phyloP scores from a whole-genome alignment of 108 stramenopile species.

The Cylindrotheca closterium region DNA sequence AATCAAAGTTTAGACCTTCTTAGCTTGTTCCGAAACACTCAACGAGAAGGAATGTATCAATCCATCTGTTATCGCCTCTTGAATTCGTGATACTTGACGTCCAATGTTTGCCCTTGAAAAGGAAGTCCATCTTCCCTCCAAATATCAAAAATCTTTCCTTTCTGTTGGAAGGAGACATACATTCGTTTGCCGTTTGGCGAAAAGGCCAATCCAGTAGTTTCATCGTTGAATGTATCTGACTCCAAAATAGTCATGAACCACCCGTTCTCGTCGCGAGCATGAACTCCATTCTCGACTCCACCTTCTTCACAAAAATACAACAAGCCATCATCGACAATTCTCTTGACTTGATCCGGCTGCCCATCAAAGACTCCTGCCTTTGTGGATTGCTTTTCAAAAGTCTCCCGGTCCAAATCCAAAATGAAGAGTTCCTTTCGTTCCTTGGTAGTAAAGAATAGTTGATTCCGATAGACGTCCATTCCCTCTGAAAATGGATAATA shows the following conservation, averaged over 20 bases:
- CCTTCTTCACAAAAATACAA: too few species aligned
- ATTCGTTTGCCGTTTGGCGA: slow-evolving; percentile 47
- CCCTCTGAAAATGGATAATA: slow-evolving; percentile 42
- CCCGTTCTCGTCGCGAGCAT: slow-evolving; percentile 30
- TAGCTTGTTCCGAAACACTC: too few species aligned
- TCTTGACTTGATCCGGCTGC: slow-evolving; percentile 36
- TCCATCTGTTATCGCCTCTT: too few species aligned
- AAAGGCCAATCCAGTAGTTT: slow-evolving; percentile 59
- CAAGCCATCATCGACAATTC: slow-evolving; percentile 6
- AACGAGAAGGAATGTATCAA: too few species aligned
- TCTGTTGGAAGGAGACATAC: slow-evolving; percentile 51
- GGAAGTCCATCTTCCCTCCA: slow-evolving; percentile 45
- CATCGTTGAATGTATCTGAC: slow-evolving; percentile 22
- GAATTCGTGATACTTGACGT: slow-evolving; percentile 39
- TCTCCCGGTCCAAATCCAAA: slow-evolving; percentile 36
- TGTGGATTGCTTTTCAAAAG: slow-evolving; percentile 23
- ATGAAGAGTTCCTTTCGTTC: slow-evolving; percentile 24
- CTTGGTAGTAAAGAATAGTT: slow-evolving; percentile 40
- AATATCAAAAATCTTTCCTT: slow-evolving; percentile 39
- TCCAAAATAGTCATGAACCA: slow-evolving; percentile 44
- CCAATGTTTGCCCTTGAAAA: too few species aligned
- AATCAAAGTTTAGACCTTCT: too few species aligned
- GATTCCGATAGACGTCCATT: slow-evolving; percentile 27
- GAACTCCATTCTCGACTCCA: too few species aligned
- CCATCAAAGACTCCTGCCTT: slow-evolving; percentile 27